Conservation (phyloP, 2,329 filamentous ascomycete genomes). For the Fusarium drepaniforme region DNA sequence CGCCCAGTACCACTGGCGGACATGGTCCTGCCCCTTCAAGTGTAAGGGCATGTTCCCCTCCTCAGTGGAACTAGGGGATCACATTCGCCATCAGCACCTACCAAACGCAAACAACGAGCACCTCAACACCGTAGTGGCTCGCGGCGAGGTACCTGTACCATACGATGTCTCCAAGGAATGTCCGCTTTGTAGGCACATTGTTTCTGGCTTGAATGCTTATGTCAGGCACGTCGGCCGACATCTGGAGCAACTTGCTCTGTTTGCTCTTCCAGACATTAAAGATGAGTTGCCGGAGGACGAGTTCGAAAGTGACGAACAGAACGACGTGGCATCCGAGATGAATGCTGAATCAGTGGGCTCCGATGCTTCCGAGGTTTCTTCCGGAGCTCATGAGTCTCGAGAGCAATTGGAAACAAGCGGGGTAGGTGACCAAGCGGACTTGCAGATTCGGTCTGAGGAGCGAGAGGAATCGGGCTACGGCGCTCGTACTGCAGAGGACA, state of each 20-base stretch:
- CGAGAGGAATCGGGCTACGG: not conserved
- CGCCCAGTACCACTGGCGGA: constrained; percentile 39
- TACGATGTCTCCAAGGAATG: constrained; percentile 15
- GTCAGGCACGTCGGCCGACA: constrained; percentile 43
- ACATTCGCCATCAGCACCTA: constrained; percentile 1
- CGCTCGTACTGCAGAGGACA: not conserved
- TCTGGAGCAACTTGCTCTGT: constrained; percentile 41
- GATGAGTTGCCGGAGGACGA: not conserved
- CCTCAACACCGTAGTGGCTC: not conserved
- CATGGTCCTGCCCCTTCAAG: constrained; percentile 37
- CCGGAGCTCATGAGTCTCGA: not conserved
- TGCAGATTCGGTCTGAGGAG: not conserved
- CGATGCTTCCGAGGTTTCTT: not conserved
- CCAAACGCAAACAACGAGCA: not conserved
- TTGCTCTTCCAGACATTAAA: constrained; percentile 27
- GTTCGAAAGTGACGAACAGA: not conserved
- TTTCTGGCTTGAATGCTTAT: constrained; percentile 32
- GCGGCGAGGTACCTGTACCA: constrained; percentile 6
- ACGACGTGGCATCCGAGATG: not conserved
- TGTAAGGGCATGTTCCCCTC: constrained; percentile 24
- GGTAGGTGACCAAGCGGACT: not conserved
- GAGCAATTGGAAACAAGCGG: not conserved
- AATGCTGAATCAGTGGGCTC: not conserved
- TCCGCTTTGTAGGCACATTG: constrained; percentile 25
- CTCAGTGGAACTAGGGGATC: not conserved